Base-by-base conservation (phyloP, 78 protist species). In the Thecamonas trahens region DNA sequence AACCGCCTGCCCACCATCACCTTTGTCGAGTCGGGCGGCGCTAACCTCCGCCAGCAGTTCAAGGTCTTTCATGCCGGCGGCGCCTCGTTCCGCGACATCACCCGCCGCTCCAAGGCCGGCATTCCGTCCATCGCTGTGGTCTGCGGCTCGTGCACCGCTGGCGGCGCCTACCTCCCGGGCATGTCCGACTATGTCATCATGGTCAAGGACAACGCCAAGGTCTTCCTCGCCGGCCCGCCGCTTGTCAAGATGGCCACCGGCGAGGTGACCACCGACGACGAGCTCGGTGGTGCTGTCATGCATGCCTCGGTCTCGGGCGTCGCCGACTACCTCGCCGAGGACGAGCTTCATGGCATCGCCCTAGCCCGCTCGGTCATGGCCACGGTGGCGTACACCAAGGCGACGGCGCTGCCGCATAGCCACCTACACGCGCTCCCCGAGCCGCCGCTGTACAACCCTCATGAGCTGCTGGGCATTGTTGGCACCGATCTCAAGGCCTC, bases 81-180 rank as follows among this genome's bases (percentile, higher is more conserved):
- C 28, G 20, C 4, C 42, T 26, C 4, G 22, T 72, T 72, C 42
- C 9, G 11, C n/a, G 4, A 45, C 34, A 11, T 20, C 26, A 55
- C 77, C 22, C 2, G 14, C 31, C 29, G 15, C 37, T 17, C 71
- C 14, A 4, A 37, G 34, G 26, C 17, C 4, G 54, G 71, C 26
- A 4, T 26, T 54, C 9, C 71, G 34, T 3, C 1, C 14, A 20
- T 72, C 5, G n/a, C 72, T 4, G 71, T 72, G 20, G 77, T 72
- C 28, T 63, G 62, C 44, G 77, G 77, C 35, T 8, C 45, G 26
- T 32, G 60, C 29, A 72, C 79, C 31, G 72, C 80, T 1, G 77
- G 77, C 34, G 77, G 77, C 35, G 77, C 77, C 22, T 72, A 72
- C 20, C n/a, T 14, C 26, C 77, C 77, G 31, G 77, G 71, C n/a